Evolutionary conservation across 495 filamentous ascomycete genomes (phyloP), one percentile per base, ranked within the genome.

Genomic region (Aspergillus wentii): DNA sequence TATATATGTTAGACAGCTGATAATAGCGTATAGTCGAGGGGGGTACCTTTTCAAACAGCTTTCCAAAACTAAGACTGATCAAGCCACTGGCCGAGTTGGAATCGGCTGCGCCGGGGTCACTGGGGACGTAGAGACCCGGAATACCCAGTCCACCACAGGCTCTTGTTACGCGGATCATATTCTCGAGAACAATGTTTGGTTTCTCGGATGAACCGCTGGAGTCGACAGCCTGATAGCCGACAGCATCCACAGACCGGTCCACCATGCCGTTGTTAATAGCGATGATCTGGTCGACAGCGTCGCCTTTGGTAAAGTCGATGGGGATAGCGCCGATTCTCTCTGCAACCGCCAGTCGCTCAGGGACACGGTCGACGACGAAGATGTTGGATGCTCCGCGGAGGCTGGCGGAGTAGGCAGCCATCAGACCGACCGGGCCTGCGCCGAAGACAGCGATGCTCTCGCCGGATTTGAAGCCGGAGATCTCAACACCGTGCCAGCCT

Each of bases 21-120:
- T n/a, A n/a, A n/a, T n/a, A n/a, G n/a, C n/a, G n/a, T n/a, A n/a
- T n/a, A n/a, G n/a, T n/a, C n/a, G n/a, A n/a, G n/a, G n/a, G 2
- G 1, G 22, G 7, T 43, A 72, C 75, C 66, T 79, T 80, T 50
- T 79, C 76, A 44, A 78, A 79, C 8, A 79, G 52, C 44, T 79
- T 80, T 30, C 76, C 73, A 43, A 80, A 80, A 33, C 67, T 71
- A 8, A 79, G 58, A 43, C 74, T 61, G 28, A 79, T 71, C 64
- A 76, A 72, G 6, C 75, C 71, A 31, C 72, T 67, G 3, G 61
- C 60, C 28, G 56, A 45, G 20, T 68, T 64, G 20, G 60, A 62
- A 39, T 78, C 68, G 7, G 58, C 45, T 8, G 66, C 68, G 15
- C 71, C 64, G 10, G 64, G 66, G 33, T 69, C 66, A 42, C 53